Conservation (phyloP, 805 yeast species). For the Nakazawaea sp. region DNA sequence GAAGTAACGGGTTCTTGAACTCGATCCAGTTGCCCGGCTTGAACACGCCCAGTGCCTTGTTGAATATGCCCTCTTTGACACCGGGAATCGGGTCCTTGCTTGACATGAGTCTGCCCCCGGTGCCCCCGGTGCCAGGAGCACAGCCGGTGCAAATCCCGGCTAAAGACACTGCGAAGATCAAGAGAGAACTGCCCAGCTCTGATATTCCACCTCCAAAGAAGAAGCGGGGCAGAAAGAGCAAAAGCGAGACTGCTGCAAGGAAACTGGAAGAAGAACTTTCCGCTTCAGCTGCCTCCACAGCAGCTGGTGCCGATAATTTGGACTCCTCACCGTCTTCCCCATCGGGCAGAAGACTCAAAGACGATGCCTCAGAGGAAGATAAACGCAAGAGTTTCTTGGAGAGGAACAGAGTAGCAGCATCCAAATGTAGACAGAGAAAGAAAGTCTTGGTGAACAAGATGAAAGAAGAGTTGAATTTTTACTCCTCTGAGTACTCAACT, state of each 20-base stretch:
- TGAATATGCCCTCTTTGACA: constrained; percentile 31
- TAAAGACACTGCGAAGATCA: not conserved
- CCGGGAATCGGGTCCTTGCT: constrained; percentile 33
- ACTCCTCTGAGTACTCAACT: constrained; percentile 62
- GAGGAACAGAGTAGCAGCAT: constrained; percentile 91
- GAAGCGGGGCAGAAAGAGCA: constrained; percentile 7
- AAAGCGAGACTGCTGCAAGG: not conserved
- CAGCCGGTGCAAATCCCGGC: constrained; percentile 9
- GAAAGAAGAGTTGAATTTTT: constrained; percentile 71
- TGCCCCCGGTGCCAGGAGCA: constrained; percentile 20
- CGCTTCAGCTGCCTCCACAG: not conserved
- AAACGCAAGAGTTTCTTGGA: constrained; percentile 80
- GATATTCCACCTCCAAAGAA: constrained; percentile 2
- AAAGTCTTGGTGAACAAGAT: constrained; percentile 80
- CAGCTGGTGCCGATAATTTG: not conserved
- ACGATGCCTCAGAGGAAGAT: constrained; percentile 55
- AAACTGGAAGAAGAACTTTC: not conserved
- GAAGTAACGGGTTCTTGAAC: constrained; percentile 32
- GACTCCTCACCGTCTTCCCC: constrained; percentile 28
- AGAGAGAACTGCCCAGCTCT: not conserved
- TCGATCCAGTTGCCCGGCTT: constrained; percentile 29
- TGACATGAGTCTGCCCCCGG: constrained; percentile 9
- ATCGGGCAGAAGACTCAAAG: constrained; percentile 62
- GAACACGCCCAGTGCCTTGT: constrained; percentile 12
- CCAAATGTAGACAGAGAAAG: constrained; percentile 93